Base-by-base conservation (phyloP, 1,284 basidiomycete genomes). In the Ceratobasidium sp. region DNA sequence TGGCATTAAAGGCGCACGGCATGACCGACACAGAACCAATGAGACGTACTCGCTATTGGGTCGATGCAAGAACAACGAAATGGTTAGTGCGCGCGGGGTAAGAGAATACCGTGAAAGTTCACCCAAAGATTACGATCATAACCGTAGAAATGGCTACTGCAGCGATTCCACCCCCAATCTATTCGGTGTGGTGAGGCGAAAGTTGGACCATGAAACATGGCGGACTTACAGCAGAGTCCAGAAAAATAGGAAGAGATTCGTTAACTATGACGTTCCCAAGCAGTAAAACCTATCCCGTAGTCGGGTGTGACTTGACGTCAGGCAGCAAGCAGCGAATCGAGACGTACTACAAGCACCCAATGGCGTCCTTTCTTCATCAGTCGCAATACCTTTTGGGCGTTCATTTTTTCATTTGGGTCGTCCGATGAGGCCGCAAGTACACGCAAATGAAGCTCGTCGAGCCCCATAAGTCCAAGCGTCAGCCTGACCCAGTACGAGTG, bases 381-480 rank as follows among this genome's bases (percentile, higher is more conserved):
- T n/a, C 83, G 84, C 51, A 95, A 82, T 0, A 96, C 94, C 84
- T 88, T 92, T 76, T 86, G 85, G 0, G 94, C 94, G 75, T 94
- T 90, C 69, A 81, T 80, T 77, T 88, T 86, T 81, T 95, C 92
- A 54, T 80, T 84, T 0, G 83, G 79, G 79, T 95, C 88, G 24
- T 90, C 91, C 0, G 94, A 96, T 0, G 93, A 93, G 0, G 90
- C 87, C 0, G 92, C 85, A 29, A 97, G 85, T 0, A 98, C 96
- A 34, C 94, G 90, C 22, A 98, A 86, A 80, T 98, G 95, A 54
- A 98, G 87, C 78, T 96, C 92, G 79, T 98, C 96, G 22, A 98
- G 88, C 1, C 96, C 96, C 96, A 98, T 98, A 39, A 98, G 85
- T 5, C 94, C 96, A 24, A 98, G 88, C 0, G 95, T 98, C 68